These are phyloP conservation scores for Xylariaceae sp. DNA, from an alignment of 2,329 filamentous ascomycete species.

Conservation along the genomic window DNA sequence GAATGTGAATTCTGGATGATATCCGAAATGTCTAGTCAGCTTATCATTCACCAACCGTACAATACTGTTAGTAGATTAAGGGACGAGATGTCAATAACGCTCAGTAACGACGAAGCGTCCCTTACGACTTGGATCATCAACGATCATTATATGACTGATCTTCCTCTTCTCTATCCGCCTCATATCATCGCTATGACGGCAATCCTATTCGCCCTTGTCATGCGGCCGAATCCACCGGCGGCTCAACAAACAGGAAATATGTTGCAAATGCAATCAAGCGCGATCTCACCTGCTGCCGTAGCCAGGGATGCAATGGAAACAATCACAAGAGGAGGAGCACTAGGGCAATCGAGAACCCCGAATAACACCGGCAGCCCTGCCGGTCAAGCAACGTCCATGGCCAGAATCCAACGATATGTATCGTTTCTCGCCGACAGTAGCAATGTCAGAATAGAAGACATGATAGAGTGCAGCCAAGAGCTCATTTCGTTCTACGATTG, in stretches of 20 bases:
- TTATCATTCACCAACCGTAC: slow-evolving; percentile 90
- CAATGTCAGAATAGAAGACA: slow-evolving; percentile 74
- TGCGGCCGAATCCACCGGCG: slow-evolving; percentile 53
- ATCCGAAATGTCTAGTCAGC: slow-evolving; percentile 82
- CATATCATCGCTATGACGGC: slow-evolving; percentile 85
- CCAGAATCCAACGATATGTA: slow-evolving; percentile 61
- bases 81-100: slow-evolving; percentile 51
- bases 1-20: slow-evolving; percentile 94
- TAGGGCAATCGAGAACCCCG: slow-evolving; percentile 36
- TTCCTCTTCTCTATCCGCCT: slow-evolving; percentile 82
- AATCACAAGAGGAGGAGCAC: slow-evolving; percentile 23
- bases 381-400: slow-evolving; percentile 25
- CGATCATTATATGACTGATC: slow-evolving; percentile 87
- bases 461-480: slow-evolving; percentile 88
- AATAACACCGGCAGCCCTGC: slow-evolving; percentile 10
- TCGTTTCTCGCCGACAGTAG: slow-evolving; percentile 78
- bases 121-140: slow-evolving; percentile 83
- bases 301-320: slow-evolving; percentile 38
- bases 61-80: slow-evolving; percentile 72
- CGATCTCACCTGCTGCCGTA: slow-evolving; percentile 35
- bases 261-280: no score
- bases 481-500: slow-evolving; percentile 83
- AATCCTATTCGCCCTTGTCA: slow-evolving; percentile 77
- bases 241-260: slow-evolving; percentile 38
- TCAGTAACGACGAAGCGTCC: slow-evolving; percentile 73